Evolutionary conservation across 257 asterid species (phyloP).

Genomic region (Solanum arcanum): DNA sequence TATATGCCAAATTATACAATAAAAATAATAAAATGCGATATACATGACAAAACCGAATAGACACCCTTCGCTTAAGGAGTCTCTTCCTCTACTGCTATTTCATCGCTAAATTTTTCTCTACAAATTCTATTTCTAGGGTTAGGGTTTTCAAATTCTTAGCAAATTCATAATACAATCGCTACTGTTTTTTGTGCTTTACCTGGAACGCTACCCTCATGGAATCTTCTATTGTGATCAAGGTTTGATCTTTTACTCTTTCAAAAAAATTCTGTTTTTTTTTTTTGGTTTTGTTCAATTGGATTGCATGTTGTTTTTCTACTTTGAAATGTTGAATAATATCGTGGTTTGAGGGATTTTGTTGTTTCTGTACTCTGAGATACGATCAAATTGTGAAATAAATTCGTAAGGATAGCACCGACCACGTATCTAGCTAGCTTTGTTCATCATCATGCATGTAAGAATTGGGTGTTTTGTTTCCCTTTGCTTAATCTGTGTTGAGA

Average conservation of each 20-base stretch:
- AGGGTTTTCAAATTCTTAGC: conserved; percentile 5
- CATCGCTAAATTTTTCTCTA: not conserved
- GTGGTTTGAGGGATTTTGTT: not conserved
- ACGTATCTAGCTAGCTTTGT: not conserved
- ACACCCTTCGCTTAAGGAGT: not conserved
- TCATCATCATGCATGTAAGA: not conserved
- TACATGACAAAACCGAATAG: not conserved
- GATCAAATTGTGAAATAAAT: not conserved
- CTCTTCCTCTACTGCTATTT: not conserved
- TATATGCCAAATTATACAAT: not conserved
- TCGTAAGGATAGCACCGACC: not conserved
- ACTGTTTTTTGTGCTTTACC: conserved; percentile 8
- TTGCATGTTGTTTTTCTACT: not conserved
- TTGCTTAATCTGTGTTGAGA: not conserved
- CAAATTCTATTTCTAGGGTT: conserved; percentile 14
- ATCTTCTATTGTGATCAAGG: conserved; percentile 61
- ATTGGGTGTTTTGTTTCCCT: not conserved
- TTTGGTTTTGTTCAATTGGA: not conserved
- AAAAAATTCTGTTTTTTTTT: not conserved
- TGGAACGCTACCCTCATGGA: conserved; percentile 48
- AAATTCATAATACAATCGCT: not conserved
- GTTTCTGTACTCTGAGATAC: not conserved
- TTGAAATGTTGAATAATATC: not conserved
- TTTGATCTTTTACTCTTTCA: not conserved
- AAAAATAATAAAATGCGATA: not conserved